Evolutionary conservation across 371 early-diverging fungal species (phyloP).

Genomic region (Syncephalastrum sp.): DNA sequence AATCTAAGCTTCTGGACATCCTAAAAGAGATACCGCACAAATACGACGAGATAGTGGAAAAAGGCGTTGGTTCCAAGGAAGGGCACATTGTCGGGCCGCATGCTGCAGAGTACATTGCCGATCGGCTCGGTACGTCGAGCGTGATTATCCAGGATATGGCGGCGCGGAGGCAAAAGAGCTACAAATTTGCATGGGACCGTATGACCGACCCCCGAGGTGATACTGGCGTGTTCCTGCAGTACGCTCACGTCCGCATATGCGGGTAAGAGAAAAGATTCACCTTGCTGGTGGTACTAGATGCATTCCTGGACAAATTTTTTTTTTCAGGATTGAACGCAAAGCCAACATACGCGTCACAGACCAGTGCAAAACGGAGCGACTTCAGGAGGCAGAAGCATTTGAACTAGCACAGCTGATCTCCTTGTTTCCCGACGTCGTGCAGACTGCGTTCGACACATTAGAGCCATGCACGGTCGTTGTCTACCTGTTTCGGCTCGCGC

Average conservation of each 20-base stretch:
- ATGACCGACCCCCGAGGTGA: conserved; percentile 94
- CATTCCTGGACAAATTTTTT: no score
- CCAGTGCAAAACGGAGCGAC: conserved; percentile 35
- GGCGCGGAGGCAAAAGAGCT: conserved; percentile 92
- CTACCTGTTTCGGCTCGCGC: conserved; percentile 87
- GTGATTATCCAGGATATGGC: conserved; percentile 94
- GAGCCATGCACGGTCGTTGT: conserved; percentile 91
- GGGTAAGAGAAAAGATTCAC: conserved; percentile 33
- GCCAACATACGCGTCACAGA: conserved; percentile 17
- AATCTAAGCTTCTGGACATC: conserved; percentile 82
- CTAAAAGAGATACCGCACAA: conserved; percentile 77
- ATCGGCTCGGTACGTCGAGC: conserved; percentile 79
- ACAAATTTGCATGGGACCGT: conserved; percentile 91
- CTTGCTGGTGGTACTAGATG: not conserved
- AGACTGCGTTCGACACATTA: conserved; percentile 47
- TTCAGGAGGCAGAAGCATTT: conserved; percentile 70
- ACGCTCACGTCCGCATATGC: conserved; percentile 89
- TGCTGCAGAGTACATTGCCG: conserved; percentile 64
- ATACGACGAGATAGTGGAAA: conserved; percentile 58
- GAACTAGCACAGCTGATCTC: conserved; percentile 76
- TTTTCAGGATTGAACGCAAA: conserved; percentile 38
- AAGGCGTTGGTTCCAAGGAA: conserved; percentile 12
- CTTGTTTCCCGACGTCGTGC: conserved; percentile 83
- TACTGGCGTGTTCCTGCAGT: conserved; percentile 98
- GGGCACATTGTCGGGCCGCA: conserved; percentile 8